A percentile compares a stretch with the other conserved stretches of the same genome.
Evolutionary conservation across 495 filamentous ascomycete genomes (phyloP).

Genomic region (Xylaria curta): DNA sequence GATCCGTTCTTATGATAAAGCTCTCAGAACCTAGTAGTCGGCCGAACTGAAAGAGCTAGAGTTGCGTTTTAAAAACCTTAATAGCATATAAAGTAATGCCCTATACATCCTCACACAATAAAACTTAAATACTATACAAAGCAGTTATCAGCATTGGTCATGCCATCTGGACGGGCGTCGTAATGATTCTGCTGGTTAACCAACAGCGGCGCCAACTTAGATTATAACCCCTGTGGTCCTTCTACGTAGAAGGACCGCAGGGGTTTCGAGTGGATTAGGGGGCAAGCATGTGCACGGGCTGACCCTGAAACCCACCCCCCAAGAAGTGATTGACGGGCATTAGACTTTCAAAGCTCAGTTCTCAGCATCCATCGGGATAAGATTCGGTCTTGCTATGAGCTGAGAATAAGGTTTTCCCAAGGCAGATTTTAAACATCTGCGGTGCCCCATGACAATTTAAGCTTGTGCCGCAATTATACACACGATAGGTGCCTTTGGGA

Average conservation of each 20-base stretch:
- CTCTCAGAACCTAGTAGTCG: neutral
- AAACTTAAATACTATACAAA: neutral
- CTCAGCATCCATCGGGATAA: neutral
- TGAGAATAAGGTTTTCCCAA: neutral
- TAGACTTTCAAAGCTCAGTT: no score
- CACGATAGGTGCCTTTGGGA: no score
- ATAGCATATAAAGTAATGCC: neutral
- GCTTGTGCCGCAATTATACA: neutral
- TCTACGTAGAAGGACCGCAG: no score
- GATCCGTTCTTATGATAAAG: neutral
- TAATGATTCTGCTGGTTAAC: no score
- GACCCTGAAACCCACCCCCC: no score
- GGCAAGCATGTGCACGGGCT: no score
- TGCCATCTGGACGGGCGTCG: no score
- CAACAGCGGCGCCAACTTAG: no score
- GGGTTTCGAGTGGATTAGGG: no score
- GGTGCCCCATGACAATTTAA: neutral
- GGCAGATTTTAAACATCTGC: neutral
- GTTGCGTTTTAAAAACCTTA: neutral
- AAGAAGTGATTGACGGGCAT: no score
- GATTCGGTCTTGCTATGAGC: neutral
- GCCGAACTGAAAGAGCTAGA: neutral
- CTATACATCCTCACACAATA: neutral
- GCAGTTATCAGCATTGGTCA: no score
- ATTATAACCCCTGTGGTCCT: no score